phyloP scores from a whole-genome alignment of 2,329 filamentous ascomycete genomes.

The Hirsutella thompsonii region DNA sequence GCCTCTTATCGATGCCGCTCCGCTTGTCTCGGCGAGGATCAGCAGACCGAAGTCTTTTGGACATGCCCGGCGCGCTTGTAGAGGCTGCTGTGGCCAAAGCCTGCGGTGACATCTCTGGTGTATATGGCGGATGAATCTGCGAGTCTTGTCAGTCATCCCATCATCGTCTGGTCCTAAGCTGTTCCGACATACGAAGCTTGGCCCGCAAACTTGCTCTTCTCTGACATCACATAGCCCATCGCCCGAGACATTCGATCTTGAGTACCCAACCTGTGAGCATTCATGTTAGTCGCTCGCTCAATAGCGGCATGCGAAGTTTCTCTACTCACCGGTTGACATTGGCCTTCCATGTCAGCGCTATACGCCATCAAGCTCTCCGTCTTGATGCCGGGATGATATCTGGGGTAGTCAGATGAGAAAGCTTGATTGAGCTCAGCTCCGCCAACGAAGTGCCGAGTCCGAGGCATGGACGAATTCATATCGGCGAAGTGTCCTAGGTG shows the following conservation, averaged over 20 bases:
- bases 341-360: neutral
- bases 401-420: neutral
- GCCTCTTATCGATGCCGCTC: neutral
- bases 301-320: too few relatives aligned
- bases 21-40: neutral
- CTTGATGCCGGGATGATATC: neutral
- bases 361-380: neutral
- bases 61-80: slow-evolving; percentile 21
- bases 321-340: neutral
- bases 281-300: neutral
- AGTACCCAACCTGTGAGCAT: neutral
- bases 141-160: neutral
- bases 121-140: slow-evolving; percentile 15
- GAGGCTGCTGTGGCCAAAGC: slow-evolving; percentile 20
- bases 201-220: neutral
- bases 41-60: slow-evolving; percentile 5
- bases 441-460: neutral
- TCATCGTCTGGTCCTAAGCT: too few relatives aligned
- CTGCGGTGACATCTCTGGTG: slow-evolving; percentile 38
- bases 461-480: neutral
- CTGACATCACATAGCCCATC: neutral
- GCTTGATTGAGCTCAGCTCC: neutral
- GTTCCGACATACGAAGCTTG: neutral
- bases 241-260: neutral
- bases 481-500: neutral